These are phyloP conservation scores for Hyaloscypha bicolor DNA, from an alignment of 495 filamentous ascomycete species.

Conservation along the genomic window DNA sequence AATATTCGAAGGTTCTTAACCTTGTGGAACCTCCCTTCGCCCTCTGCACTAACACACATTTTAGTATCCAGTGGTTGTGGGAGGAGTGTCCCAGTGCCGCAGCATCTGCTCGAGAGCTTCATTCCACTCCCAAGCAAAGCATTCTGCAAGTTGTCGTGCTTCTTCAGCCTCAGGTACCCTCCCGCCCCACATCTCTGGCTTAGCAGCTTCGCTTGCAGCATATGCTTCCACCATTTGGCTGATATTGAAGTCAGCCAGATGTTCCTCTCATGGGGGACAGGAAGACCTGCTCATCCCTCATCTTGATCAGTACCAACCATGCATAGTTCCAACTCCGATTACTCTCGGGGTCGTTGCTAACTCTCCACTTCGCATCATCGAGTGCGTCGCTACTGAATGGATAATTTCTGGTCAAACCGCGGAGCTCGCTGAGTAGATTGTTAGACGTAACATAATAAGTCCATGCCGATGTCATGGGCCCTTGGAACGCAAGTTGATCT, in stretches of 20 bases:
- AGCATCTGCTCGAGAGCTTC: constrained; percentile 67
- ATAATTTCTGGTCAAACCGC: constrained; percentile 69
- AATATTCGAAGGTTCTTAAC: neutral
- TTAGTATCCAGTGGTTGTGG: constrained; percentile 42
- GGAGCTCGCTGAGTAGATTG: constrained; percentile 71
- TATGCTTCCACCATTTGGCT: constrained; percentile 63
- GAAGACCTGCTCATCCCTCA: constrained; percentile 62
- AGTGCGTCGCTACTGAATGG: constrained; percentile 71
- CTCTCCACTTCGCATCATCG: constrained; percentile 66
- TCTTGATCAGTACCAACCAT: constrained; percentile 72
- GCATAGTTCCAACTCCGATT: constrained; percentile 77
- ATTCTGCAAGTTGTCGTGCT: constrained; percentile 59
- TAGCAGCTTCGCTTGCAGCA: constrained; percentile 59
- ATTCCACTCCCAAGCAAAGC: constrained; percentile 69
- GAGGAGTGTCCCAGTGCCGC: constrained; percentile 65
- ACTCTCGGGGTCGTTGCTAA: constrained; percentile 64
- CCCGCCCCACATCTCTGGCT: constrained; percentile 75
- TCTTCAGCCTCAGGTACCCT: constrained; percentile 55
- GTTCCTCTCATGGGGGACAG: constrained; percentile 9
- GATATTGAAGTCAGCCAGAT: constrained; percentile 1
- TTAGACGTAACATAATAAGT: constrained; percentile 72
- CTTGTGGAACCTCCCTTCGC: neutral
- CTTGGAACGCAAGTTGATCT: constrained; percentile 56
- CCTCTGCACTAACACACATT: neutral
- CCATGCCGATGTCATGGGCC: constrained; percentile 72